Base-by-base conservation (phyloP, 345 rosid genomes). In the Jatropha curcas region DNA sequence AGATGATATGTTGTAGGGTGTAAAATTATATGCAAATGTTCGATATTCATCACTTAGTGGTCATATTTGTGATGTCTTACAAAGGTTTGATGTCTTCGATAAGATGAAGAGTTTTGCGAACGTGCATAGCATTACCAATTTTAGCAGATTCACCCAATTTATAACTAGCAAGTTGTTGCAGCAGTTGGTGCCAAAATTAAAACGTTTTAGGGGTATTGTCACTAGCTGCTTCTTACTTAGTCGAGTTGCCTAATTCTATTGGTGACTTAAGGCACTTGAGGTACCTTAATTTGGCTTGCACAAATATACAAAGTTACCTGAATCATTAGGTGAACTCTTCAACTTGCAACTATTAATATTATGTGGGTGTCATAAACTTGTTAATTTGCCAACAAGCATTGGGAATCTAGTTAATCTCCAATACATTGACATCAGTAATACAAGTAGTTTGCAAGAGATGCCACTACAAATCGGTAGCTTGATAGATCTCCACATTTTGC, bases 151-250 rank as follows among this genome's bases (percentile, higher is more conserved):
- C 27, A 5, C 8, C n/a, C 3, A 0, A 16, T n/a, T 13, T 16
- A 30, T 62, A 37, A n/a, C 48, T 35, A n/a, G 25, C 11, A 37
- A 39, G 48, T 30, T 62, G 30, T n/a, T 62, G 50, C 24, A 62
- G 37, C 50, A 62, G 4, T 6, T 62, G 19, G 48, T 62, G 14
- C 67, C 67, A 62, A 35, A 62, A 2, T 62, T 62, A 62, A 10
- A 62, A 62, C 22, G 67, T 28, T 62, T n/a, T 62, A n/a, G 39
- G 67, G 67, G 67, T 22, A n/a, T 7, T 66, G 5, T 45, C 70
- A 14, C 56, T 43, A 14, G 7, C 70, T 14, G 3, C 12, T 51
- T 22, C 6, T 53, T 8, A 30, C 16, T 19, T 81, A 9, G 2
- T 51, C 30, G 27, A 0, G 1, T 31, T 57, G 4, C 57, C 57